Evolutionary conservation across 352 stramenopile genomes (phyloP).

Genomic region (Phytopythium boreale): DNA sequence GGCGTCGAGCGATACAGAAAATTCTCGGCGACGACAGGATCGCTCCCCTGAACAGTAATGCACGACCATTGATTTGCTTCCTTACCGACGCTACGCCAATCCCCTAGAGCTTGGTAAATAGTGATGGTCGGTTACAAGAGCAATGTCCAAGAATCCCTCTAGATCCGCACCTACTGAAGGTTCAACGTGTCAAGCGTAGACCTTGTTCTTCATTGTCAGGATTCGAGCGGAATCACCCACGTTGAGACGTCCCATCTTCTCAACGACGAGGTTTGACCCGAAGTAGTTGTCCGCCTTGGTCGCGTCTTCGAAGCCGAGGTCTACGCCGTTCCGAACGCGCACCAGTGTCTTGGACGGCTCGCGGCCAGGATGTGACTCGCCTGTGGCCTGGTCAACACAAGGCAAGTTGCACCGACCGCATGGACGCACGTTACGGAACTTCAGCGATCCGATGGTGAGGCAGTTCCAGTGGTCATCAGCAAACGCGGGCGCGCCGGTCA

Average conservation of each 20-base stretch:
- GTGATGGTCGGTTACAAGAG: background rate
- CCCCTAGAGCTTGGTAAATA: background rate
- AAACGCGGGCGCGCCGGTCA: constrained; percentile 60
- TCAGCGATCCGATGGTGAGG: constrained; percentile 45
- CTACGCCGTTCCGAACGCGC: constrained; percentile 51
- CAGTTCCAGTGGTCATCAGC: constrained; percentile 76
- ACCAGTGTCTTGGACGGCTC: constrained; percentile 56
- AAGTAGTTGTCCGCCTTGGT: constrained; percentile 65
- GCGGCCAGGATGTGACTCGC: constrained; percentile 35
- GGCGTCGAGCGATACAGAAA: constrained; percentile 56
- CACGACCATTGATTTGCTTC: background rate
- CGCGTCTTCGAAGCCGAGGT: constrained; percentile 55
- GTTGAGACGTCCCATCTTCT: constrained; percentile 28
- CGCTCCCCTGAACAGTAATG: background rate
- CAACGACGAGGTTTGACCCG: constrained; percentile 69
- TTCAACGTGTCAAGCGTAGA: constrained; percentile 36
- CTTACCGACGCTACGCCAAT: background rate
- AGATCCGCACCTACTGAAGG: background rate
- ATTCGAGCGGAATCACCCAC: constrained; percentile 56
- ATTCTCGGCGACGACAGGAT: constrained; percentile 13
- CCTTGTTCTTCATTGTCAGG: constrained; percentile 57
- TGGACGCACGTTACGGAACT: constrained; percentile 73
- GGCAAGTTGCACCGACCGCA: constrained; percentile 76
- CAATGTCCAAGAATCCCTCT: too few species aligned
- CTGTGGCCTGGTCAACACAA: constrained; percentile 67